Evolutionary conservation across 495 filamentous ascomycete species (phyloP).

Genomic region (Penicillium mononematosum): DNA sequence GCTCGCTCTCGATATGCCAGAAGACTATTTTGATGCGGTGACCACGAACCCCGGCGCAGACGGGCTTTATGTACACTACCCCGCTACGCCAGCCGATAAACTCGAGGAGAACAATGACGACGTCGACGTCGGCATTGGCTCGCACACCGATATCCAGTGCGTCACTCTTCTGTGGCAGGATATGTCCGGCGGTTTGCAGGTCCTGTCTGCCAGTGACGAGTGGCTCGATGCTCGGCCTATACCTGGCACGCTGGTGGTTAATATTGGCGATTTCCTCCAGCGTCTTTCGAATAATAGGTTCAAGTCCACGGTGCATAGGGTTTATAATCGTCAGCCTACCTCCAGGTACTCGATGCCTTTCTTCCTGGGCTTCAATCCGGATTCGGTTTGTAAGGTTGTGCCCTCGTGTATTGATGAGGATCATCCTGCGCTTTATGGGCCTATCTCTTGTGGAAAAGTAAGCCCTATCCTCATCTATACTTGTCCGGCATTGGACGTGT

Average conservation of each 20-base stretch:
- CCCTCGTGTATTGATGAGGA: conserved; percentile 52
- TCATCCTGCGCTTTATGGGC: conserved; percentile 55
- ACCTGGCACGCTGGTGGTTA: conserved; percentile 60
- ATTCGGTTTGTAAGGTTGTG: conserved; percentile 46
- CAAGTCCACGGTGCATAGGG: conserved; percentile 59
- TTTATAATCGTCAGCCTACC: conserved; percentile 47
- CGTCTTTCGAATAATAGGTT: conserved; percentile 60
- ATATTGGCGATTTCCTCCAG: conserved; percentile 66
- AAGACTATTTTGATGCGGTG: conserved; percentile 52
- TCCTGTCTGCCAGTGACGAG: conserved; percentile 48
- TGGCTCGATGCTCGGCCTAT: conserved; percentile 58
- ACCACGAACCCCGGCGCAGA: conserved; percentile 52
- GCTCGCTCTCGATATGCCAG: conserved; percentile 46
- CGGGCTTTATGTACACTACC: conserved; percentile 52
- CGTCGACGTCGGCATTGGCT: conserved; percentile 51
- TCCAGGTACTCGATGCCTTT: conserved; percentile 60
- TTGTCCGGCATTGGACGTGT: background rate
- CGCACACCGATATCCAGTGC: conserved; percentile 58
- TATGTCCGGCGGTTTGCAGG: conserved; percentile 52
- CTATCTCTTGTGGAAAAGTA: conserved; percentile 55
- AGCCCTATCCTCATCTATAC: background rate
- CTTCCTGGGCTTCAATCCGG: conserved; percentile 54
- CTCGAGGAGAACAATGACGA: conserved; percentile 18
- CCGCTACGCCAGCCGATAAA: conserved; percentile 34
- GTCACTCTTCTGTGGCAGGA: conserved; percentile 60